Evolutionary conservation across 2,329 filamentous ascomycete species (phyloP), one percentile per base, ranked within the genome.

Genomic region (Fonsecaea multimorphosa): DNA sequence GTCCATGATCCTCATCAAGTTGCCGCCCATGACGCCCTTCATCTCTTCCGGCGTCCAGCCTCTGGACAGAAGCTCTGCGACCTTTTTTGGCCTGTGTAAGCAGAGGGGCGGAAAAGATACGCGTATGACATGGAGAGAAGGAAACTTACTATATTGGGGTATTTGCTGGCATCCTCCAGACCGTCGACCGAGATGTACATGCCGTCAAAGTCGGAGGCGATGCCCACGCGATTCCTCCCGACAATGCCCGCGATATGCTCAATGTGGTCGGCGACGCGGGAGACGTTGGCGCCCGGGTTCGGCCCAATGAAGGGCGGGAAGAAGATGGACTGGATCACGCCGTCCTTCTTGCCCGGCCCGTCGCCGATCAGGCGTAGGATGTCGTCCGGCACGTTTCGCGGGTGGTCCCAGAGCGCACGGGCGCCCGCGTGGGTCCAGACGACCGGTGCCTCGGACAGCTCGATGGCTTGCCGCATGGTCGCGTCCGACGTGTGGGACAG

Each of bases 101-200:
- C 9, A 19, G 49, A 31, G 22, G 11, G 32, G 27, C 27, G 5
- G 27, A 24, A 19, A n/a, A n/a, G n/a, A n/a, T n/a, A n/a, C n/a
- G n/a, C n/a, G n/a, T n/a, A 24, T 8, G 31, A 11, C 1, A 14
- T 11, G n/a, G n/a, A 2, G 19, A 1, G 27, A 31, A 2, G 12
- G 1, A 22, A 31, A 61, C 65, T 65, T 46, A 67, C 65, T 44
- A 97, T 78, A 63, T 89, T 86, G 0, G 93, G 93, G 73, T 89
- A 96, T 74, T 91, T 92, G 56, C 88, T 88, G 6, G 96, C 92
- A 76, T 97, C 92, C 51, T 95, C 91, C 57, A 97, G 78, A 0
- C 93, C 93, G 59, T 81, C 76, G 0, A 93, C 92, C 3, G 87
- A 87, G 11, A 64, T 70, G 2, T 54, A 61, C 55, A 81, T 80